A percentile compares a stretch with the other conserved stretches of the same genome.
These are phyloP conservation scores for Petasospora rhodanensis DNA, from an alignment of 1,139 yeast species.

Conservation along the genomic window DNA sequence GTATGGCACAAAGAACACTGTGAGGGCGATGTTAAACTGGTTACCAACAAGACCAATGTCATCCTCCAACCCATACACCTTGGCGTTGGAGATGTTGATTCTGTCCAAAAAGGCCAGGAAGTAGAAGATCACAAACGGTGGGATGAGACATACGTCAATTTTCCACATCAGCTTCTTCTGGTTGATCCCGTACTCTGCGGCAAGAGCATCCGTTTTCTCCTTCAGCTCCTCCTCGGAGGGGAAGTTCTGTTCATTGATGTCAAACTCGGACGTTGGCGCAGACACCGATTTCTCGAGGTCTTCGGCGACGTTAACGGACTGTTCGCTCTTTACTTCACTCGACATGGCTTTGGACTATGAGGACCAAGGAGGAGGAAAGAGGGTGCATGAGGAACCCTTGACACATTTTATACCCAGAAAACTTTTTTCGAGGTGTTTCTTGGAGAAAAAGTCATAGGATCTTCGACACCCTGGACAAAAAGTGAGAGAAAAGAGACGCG, in stretches of 20 bases:
- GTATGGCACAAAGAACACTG: slow-evolving; percentile 35
- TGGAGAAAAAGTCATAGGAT: too few species aligned
- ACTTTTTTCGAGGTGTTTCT: too few species aligned
- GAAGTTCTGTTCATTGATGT: slow-evolving; percentile 4
- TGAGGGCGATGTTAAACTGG: slow-evolving; percentile 30
- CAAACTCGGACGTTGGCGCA: neutral
- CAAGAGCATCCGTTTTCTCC: slow-evolving; percentile 33
- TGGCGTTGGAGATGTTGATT: slow-evolving; percentile 52
- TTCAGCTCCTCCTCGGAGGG: slow-evolving; percentile 20
- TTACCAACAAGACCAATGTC: slow-evolving; percentile 46
- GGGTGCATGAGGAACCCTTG: too few species aligned
- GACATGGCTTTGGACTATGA: too few species aligned
- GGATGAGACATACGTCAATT: slow-evolving; percentile 49
- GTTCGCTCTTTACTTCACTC: too few species aligned
- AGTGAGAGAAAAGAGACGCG: too few species aligned
- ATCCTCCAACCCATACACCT: slow-evolving; percentile 37
- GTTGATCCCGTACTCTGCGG: slow-evolving; percentile 38
- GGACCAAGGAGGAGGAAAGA: too few species aligned
- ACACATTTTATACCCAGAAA: too few species aligned
- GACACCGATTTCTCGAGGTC: slow-evolving; percentile 7
- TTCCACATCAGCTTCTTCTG: slow-evolving; percentile 41
- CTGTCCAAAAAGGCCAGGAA: slow-evolving; percentile 56
- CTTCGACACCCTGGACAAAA: too few species aligned
- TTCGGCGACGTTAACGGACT: too few species aligned
- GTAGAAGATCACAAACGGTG: slow-evolving; percentile 49